These are phyloP conservation scores for Kandelia obovata DNA, from an alignment of 345 rosid genomes.

Conservation along the genomic window DNA sequence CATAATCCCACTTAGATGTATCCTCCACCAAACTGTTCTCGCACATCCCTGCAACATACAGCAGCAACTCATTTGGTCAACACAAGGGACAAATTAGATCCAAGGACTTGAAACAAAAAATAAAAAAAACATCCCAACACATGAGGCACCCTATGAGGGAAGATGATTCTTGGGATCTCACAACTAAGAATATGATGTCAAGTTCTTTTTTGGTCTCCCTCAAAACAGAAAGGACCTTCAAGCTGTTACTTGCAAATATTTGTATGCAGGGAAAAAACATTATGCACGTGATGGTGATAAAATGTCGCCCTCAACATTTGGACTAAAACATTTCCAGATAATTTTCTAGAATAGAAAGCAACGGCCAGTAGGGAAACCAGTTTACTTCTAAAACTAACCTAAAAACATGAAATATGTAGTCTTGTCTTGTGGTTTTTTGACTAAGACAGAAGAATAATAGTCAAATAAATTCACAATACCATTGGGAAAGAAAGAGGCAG, in stretches of 20 bases:
- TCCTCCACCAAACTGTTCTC: constrained; percentile 34
- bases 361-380: background rate
- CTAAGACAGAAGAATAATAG: background rate
- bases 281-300: background rate
- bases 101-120: background rate
- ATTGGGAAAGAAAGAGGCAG: background rate
- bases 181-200: too few relatives aligned
- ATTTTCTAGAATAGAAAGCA: background rate
- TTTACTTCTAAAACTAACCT: background rate
- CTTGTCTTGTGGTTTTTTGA: background rate
- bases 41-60: constrained; percentile 42
- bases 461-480: background rate
- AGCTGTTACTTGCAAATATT: too few relatives aligned
- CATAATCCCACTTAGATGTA: constrained; percentile 66
- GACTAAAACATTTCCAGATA: background rate
- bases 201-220: too few relatives aligned
- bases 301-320: background rate
- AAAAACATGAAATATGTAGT: background rate
- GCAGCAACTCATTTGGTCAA: background rate
- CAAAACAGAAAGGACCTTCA: too few relatives aligned
- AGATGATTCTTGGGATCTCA: too few relatives aligned
- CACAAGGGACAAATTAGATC: background rate
- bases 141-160: too few relatives aligned
- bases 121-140: too few relatives aligned
- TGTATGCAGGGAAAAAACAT: background rate